A percentile compares a stretch with the other conserved stretches of the same genome.
Conservation (phyloP, 2,329 filamentous ascomycete genomes). For the Hymenoscyphus linearis region DNA sequence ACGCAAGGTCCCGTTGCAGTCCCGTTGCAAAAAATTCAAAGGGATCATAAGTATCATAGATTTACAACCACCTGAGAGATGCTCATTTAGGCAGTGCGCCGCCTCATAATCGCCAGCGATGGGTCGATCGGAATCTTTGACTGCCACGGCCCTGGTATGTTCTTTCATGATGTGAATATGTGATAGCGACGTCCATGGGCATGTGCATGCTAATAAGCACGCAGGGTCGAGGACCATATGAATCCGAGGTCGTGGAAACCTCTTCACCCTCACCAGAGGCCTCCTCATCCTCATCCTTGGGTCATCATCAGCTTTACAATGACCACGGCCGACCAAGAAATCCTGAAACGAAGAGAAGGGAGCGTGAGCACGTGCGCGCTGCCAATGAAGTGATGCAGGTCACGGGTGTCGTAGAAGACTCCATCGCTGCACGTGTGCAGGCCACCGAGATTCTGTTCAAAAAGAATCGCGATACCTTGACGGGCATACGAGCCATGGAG, state of each 20-base stretch:
- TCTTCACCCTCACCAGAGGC: not conserved
- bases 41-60: too few species aligned
- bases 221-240: conserved; percentile 32
- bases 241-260: conserved; percentile 28
- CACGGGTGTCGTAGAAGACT: conserved; percentile 32
- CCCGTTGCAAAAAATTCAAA: too few species aligned
- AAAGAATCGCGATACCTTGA: conserved; percentile 26
- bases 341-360: conserved; percentile 29
- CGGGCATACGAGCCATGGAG: conserved; percentile 28
- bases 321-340: conserved; percentile 31
- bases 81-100: too few species aligned
- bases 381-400: conserved; percentile 35
- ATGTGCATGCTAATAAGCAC: not conserved
- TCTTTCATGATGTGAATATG: not conserved
- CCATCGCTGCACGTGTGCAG: conserved; percentile 22
- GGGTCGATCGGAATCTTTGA: conserved; percentile 23
- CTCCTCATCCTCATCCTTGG: conserved; percentile 1
- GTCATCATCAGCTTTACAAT: conserved; percentile 27
- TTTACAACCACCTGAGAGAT: too few species aligned
- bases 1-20: too few species aligned
- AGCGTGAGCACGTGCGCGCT: conserved; percentile 31
- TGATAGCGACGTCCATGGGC: not conserved
- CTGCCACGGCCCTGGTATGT: conserved; percentile 23
- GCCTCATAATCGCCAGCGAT: conserved; percentile 8
- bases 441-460: conserved; percentile 14